phyloP scores from a whole-genome alignment of 768 basidiomycete species.

The Lactifluus volemus region DNA sequence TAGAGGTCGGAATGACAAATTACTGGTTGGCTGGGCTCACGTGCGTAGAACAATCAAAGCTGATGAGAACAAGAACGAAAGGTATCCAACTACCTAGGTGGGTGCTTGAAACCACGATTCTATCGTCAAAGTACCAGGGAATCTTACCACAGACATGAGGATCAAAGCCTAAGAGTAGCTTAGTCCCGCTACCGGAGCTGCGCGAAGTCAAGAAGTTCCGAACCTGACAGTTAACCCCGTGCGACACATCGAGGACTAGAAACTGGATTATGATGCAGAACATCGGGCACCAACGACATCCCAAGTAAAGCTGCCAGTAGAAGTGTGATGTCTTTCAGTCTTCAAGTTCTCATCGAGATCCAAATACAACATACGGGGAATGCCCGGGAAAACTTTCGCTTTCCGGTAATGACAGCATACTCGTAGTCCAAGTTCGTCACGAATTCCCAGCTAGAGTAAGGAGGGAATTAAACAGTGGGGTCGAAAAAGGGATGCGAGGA shows the following conservation, averaged over 20 bases:
- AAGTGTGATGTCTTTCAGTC: background rate
- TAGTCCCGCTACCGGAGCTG: background rate
- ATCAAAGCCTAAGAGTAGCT: background rate
- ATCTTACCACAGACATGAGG: background rate
- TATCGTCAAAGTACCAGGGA: background rate
- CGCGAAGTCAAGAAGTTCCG: background rate
- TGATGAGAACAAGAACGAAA: background rate
- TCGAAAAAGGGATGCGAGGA: background rate
- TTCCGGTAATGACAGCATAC: background rate
- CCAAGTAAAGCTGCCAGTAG: background rate
- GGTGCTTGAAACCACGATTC: background rate
- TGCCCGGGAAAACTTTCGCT: background rate
- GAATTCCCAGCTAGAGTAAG: constrained; percentile 8
- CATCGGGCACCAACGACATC: background rate
- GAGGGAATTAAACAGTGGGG: background rate
- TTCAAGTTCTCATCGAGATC: too few relatives aligned
- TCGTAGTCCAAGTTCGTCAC: constrained; percentile 6
- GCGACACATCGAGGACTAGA: background rate
- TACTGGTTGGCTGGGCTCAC: background rate
- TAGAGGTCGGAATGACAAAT: background rate
- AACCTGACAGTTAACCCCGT: background rate
- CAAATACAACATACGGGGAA: constrained; percentile 6
- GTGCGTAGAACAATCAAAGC: constrained; percentile 4
- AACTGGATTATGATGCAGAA: background rate
- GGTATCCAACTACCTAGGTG: background rate